phyloP scores from a whole-genome alignment of 345 rosid genomes.

The Pistacia atlantica region DNA sequence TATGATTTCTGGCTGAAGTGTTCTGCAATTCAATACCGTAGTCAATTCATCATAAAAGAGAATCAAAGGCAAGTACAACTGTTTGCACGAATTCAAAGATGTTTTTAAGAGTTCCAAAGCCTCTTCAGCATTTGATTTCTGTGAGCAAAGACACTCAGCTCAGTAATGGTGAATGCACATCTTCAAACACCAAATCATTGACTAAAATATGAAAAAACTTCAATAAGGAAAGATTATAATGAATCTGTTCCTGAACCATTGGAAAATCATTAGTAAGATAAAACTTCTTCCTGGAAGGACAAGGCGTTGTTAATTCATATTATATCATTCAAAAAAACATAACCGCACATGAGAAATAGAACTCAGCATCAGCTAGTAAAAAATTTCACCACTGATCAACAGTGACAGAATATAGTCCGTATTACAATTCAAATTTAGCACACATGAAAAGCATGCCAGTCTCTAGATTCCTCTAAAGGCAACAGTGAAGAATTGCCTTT shows the following conservation, averaged over 20 bases:
- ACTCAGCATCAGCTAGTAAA: not conserved
- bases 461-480: not conserved
- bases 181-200: not conserved
- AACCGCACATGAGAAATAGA: not conserved
- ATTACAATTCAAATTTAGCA: not conserved
- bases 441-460: too few relatives aligned
- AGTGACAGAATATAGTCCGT: not conserved
- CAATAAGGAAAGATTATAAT: not conserved
- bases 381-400: not conserved
- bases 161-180: conserved; percentile 16
- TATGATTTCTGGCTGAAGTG: conserved; percentile 68
- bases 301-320: not conserved
- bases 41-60: conserved; percentile 80
- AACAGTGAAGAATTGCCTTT: not conserved
- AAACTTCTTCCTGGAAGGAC: not conserved
- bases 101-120: conserved; percentile 75
- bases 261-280: not conserved
- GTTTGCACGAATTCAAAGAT: conserved; percentile 70
- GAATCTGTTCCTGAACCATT: not conserved
- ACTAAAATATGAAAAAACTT: conserved; percentile 14
- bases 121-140: conserved; percentile 71
- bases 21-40: conserved; percentile 45
- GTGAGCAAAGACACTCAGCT: conserved; percentile 21
- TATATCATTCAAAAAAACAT: not conserved
- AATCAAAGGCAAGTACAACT: conserved; percentile 49